Evolutionary conservation across 2,329 filamentous ascomycete genomes (phyloP), one percentile per base, ranked within the genome.

Genomic region (Purpureocillium lavendulum): DNA sequence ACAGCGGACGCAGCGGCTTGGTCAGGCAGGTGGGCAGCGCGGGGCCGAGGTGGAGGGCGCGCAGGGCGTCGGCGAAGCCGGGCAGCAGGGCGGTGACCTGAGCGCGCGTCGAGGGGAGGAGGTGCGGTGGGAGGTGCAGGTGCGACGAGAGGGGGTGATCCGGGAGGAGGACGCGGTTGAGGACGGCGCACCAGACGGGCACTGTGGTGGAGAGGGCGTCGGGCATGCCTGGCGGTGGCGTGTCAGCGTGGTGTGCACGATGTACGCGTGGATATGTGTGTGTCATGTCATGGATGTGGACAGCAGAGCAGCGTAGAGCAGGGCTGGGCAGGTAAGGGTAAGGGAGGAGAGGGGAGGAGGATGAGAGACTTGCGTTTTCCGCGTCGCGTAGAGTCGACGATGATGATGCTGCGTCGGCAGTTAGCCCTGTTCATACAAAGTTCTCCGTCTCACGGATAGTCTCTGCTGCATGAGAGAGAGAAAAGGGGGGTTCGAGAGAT

Each of bases 161-260:
- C 0, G 84, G 82, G 56, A 95, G 94, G 4, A 97, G 66, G 3
- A 79, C 68, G 35, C 75, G 71, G 61, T 97, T 97, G 51, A 96
- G 63, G 14, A 96, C 86, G 45, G 82, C 78, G 60, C 85, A 89
- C 92, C 92, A 98, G 45, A 95, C 85, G 2, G 92, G 90, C 18
- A 97, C 71, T 0, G 92, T 97, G 61, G 95, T 96, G 51, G 84
- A 87, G 14, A 98, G 72, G 13, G 92, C 89, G 64, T 98, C 92
- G 1, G 92, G 90, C 80, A 97, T 94, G 50, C 77, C 80, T 83
- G 46, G 14, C 14, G 24, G 37, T 26, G 21, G 21, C 21, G 10
- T 10, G 21, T 26, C 21, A 26, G 21, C 21, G 21, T 26, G 10
- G 21, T n/a, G n/a, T n/a, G n/a, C n/a, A n/a, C n/a, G n/a, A n/a